Conservation (phyloP, 2,329 filamentous ascomycete species). For the Fusarium subtropicale region DNA sequence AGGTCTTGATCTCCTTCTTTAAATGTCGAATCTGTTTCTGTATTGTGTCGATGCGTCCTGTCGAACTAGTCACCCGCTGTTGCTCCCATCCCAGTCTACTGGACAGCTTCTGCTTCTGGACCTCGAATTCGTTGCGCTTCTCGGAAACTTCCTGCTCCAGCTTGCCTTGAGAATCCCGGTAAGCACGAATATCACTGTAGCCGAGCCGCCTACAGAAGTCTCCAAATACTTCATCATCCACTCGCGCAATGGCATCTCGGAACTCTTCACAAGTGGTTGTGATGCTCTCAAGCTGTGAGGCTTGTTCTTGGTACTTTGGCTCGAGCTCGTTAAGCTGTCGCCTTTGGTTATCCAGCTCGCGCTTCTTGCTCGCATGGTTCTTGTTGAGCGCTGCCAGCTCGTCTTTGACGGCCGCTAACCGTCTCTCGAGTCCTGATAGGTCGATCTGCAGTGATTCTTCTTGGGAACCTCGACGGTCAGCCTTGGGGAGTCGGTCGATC, state of each 20-base stretch:
- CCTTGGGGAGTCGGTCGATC: constrained; percentile 81
- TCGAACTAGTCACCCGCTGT: constrained; percentile 63
- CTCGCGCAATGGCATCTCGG: constrained; percentile 74
- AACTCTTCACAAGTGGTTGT: constrained; percentile 64
- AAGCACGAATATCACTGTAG: constrained; percentile 89
- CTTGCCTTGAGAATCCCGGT: constrained; percentile 92
- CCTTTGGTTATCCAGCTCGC: constrained; percentile 79
- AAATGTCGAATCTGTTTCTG: constrained; percentile 75
- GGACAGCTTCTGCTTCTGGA: constrained; percentile 82
- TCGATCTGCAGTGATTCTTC: constrained; percentile 87
- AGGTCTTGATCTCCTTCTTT: constrained; percentile 74
- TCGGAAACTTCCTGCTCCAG: constrained; percentile 90
- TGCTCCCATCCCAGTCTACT: constrained; percentile 69
- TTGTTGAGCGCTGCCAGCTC: constrained; percentile 83
- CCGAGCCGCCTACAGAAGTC: constrained; percentile 88
- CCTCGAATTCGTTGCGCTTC: constrained; percentile 86
- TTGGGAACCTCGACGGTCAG: constrained; percentile 77
- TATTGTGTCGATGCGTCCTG: constrained; percentile 75
- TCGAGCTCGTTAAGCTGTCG: constrained; percentile 79
- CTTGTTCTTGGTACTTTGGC: constrained; percentile 81
- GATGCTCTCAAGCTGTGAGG: constrained; percentile 72
- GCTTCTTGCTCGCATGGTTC: constrained; percentile 86
- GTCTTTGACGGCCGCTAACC: constrained; percentile 75
- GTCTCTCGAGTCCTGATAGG: constrained; percentile 81
- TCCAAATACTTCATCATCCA: constrained; percentile 89